Base-by-base conservation (phyloP, 108 stramenopile species). In the Skeletonema menzelii region DNA sequence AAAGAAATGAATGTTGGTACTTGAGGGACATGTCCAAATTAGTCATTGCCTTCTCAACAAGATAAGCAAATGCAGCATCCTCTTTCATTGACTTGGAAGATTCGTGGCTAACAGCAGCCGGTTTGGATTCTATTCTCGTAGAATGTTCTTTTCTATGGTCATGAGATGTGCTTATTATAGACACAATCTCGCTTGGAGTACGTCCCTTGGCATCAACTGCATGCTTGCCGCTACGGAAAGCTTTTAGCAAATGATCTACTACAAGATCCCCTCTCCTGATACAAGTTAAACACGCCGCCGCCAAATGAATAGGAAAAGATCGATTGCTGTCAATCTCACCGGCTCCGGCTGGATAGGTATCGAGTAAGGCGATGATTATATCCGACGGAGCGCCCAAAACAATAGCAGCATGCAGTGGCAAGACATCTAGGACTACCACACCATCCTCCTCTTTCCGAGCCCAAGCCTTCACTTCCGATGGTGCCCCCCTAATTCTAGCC, bases 271-370 rank as follows among this genome's bases (percentile, higher is more conserved):
- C 49, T 20, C 49, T 22, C 49, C 22, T 10, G 0, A 53, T 53
- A 22, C 2, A 5, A 20, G 49, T 8, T 7, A 22, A 20, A 10
- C 49, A 53, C 0, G 49, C 22, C n/a, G 22, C 49, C 8, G 88
- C 88, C 27, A 93, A 65, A 67, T 93, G 92, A 2, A 93, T 69
- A 0, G 92, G 89, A 10, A 93, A 75, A 84, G 88, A 87, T 0
- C 92, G 90, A 66, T 93, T 88, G 49, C 89, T 90, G 63, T 93
- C 92, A 38, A 69, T 56, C 27, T 76, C 58, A 5, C 59, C 53
- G 5, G 80, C 82, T 24, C 84, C 92, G 8, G 60, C 37, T 4
- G 88, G 87, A 78, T 87, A 82, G 11, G 72, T 67, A 34, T 79
- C 67, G 40, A 93, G 64, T 46, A 93, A 66, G n/a, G 76, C 56